phyloP scores from a whole-genome alignment of 2,329 filamentous ascomycete species.

The Moelleriella libera region DNA sequence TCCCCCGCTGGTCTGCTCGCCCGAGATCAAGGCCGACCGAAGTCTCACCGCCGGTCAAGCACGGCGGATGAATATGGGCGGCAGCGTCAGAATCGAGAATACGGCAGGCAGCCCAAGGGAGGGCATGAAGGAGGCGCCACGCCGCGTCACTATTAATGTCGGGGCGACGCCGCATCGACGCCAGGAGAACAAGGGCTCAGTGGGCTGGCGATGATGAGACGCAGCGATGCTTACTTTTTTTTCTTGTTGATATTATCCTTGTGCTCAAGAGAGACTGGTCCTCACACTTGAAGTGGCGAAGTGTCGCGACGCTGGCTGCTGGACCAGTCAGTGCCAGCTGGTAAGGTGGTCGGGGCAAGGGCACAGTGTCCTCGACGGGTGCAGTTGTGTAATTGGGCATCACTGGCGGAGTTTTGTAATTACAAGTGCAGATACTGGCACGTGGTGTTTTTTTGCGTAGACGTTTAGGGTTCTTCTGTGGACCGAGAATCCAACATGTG shows the following conservation, averaged over 20 bases:
- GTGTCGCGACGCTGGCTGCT: no score
- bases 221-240: neutral
- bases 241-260: neutral
- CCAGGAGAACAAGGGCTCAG: slow-evolving; percentile 15
- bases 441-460: no score
- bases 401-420: no score
- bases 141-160: slow-evolving; percentile 23
- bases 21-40: slow-evolving; percentile 23
- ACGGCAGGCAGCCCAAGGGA: slow-evolving; percentile 11
- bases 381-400: no score
- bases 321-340: no score
- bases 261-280: neutral
- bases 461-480: no score
- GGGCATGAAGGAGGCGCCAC: slow-evolving; percentile 11
- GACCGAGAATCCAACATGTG: no score
- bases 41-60: slow-evolving; percentile 40
- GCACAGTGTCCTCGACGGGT: no score
- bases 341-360: no score
- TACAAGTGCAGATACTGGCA: no score
- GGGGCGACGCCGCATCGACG: slow-evolving; percentile 14
- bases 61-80: slow-evolving; percentile 40
- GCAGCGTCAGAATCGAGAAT: slow-evolving; percentile 20
- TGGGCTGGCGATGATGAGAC: slow-evolving; percentile 14
- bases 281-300: no score
- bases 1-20: slow-evolving; percentile 38